These are phyloP conservation scores for Ustilago curta DNA, from an alignment of 1,284 basidiomycete species.

Conservation along the genomic window DNA sequence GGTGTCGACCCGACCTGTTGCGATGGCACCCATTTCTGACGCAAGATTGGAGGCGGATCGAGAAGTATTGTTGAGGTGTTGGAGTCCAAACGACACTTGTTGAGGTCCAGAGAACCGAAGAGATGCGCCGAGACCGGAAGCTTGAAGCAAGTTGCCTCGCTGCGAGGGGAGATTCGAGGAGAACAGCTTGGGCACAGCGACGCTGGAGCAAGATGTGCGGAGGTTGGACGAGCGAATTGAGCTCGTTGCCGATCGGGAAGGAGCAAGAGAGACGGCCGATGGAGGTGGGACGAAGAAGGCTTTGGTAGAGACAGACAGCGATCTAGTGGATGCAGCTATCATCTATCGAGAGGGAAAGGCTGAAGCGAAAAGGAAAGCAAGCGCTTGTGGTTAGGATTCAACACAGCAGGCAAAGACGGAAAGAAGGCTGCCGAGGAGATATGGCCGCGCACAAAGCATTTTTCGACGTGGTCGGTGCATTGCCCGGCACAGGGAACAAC, in stretches of 20 bases:
- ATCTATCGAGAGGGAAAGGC: constrained; percentile 7
- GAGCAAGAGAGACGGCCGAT: neutral
- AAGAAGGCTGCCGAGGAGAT: too few relatives aligned
- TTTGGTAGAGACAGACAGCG: constrained; percentile 7
- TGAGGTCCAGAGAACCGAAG: constrained; percentile 34
- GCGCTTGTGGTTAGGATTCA: neutral
- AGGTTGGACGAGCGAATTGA: constrained; percentile 7
- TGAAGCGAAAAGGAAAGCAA: neutral
- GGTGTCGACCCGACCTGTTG: constrained; percentile 62
- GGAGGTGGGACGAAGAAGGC: neutral
- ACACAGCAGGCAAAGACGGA: neutral
- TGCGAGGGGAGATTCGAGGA: constrained; percentile 10
- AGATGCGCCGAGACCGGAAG: constrained; percentile 14
- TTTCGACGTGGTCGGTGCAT: constrained; percentile 9
- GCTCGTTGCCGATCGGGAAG: constrained; percentile 1
- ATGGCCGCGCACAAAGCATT: neutral
- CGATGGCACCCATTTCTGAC: constrained; percentile 62
- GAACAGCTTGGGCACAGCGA: constrained; percentile 19
- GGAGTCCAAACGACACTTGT: constrained; percentile 28
- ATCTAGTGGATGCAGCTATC: constrained; percentile 18
- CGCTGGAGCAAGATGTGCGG: constrained; percentile 14
- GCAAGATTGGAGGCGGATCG: constrained; percentile 15
- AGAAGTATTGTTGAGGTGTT: constrained; percentile 20
- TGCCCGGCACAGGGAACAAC: constrained; percentile 9
- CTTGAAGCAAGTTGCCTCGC: constrained; percentile 20